These are phyloP conservation scores for Blastobotrys apis DNA, from an alignment of 1,139 yeast species.

Conservation along the genomic window DNA sequence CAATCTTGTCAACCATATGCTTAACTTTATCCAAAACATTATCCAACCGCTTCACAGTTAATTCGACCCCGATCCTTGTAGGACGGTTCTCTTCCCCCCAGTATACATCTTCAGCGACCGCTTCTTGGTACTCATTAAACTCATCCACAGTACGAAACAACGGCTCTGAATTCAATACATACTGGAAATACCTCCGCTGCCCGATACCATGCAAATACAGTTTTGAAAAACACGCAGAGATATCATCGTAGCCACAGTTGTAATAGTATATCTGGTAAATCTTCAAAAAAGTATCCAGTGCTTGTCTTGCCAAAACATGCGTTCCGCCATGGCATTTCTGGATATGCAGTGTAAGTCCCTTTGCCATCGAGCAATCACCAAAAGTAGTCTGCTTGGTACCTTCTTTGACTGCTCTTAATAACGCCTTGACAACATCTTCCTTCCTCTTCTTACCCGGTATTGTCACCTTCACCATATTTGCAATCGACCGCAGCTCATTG, in stretches of 20 bases:
- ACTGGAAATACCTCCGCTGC: slow-evolving; percentile 15
- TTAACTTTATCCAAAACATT: neutral
- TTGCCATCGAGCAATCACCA: neutral
- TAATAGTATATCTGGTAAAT: slow-evolving; percentile 13
- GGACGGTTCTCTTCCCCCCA: slow-evolving; percentile 15
- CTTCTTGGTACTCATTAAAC: slow-evolving; percentile 17
- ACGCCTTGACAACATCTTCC: slow-evolving; percentile 2
- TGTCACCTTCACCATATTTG: neutral
- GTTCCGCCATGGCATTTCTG: slow-evolving; percentile 14
- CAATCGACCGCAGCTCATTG: slow-evolving; percentile 3
- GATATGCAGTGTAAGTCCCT: slow-evolving; percentile 4
- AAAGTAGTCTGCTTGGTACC: slow-evolving; percentile 6
- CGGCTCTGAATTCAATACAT: slow-evolving; percentile 10
- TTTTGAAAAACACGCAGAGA: neutral
- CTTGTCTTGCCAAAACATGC: slow-evolving; percentile 5
- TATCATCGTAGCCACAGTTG: slow-evolving; percentile 11
- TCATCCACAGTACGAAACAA: slow-evolving; percentile 19
- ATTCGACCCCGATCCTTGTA: neutral
- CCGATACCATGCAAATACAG: slow-evolving; percentile 12
- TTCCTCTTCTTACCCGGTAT: neutral
- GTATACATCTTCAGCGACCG: slow-evolving; percentile 10
- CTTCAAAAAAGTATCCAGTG: slow-evolving; percentile 5
- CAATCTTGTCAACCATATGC: neutral
- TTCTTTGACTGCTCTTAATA: slow-evolving; percentile 2
- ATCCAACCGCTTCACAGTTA: neutral